Conservation (phyloP, 352 stramenopile genomes). For the Phytophthora niederhauseri region DNA sequence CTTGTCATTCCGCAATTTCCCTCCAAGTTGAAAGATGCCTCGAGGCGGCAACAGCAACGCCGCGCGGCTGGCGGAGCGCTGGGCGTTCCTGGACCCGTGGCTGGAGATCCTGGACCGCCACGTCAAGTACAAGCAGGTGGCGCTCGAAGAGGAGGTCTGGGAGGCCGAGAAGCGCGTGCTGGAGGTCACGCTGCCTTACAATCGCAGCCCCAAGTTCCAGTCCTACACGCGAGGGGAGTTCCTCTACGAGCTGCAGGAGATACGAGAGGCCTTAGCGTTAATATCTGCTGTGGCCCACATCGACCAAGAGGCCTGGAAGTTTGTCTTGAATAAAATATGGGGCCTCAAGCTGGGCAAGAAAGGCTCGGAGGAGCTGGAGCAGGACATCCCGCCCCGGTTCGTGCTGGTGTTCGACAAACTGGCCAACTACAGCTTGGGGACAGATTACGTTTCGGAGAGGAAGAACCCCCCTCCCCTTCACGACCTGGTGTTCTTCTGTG, state of each 20-base stretch:
- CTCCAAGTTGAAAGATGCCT: neutral
- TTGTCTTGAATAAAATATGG: slow-evolving; percentile 6
- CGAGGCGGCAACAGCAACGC: neutral
- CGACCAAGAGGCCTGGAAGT: slow-evolving; percentile 11
- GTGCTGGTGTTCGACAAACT: slow-evolving; percentile 1
- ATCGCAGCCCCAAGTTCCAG: too few relatives aligned
- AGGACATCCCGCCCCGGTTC: slow-evolving; percentile 2
- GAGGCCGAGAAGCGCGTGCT: slow-evolving; percentile 6
- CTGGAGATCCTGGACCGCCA: neutral
- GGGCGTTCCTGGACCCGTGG: neutral
- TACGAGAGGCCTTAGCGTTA: slow-evolving; percentile 1
- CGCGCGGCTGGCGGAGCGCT: neutral
- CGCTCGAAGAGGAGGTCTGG: neutral
- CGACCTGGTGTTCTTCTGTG: neutral
- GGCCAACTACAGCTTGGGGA: neutral
- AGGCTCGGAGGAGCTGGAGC: slow-evolving; percentile 7
- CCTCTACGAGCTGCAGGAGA: neutral
- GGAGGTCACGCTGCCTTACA: neutral
- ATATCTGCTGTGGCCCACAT: slow-evolving; percentile 1
- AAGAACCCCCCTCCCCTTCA: too few relatives aligned
- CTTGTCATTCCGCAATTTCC: too few relatives aligned
- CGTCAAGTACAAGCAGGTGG: slow-evolving; percentile 3
- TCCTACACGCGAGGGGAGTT: neutral
- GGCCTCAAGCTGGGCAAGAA: slow-evolving; percentile 4
- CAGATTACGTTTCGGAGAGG: neutral